Conservation (phyloP, 75 land plant species). For the Adiantum capillusveneris region DNA sequence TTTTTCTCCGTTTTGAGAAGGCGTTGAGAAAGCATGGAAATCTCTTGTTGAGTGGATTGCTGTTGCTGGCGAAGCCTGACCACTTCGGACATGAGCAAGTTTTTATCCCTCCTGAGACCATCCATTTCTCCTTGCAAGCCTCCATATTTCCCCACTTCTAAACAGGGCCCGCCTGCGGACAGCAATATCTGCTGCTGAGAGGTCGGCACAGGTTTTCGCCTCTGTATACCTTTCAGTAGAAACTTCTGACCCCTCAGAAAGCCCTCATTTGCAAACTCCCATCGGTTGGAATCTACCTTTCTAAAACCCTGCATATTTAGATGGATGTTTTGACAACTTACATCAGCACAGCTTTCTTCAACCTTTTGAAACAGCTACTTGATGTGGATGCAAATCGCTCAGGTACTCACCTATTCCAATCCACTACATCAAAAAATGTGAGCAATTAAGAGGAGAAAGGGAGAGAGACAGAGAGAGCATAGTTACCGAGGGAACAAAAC, state of each 20-base stretch:
- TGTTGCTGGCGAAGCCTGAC: constrained; percentile 38
- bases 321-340: too few relatives aligned
- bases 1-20: constrained; percentile 42
- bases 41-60: constrained; percentile 28
- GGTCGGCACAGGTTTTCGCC: constrained; percentile 63
- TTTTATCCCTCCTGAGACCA: constrained; percentile 42
- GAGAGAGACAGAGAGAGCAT: too few relatives aligned
- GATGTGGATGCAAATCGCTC: too few relatives aligned
- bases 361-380: too few relatives aligned
- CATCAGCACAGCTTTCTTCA: too few relatives aligned
- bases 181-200: constrained; percentile 41
- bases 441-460: too few relatives aligned
- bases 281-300: constrained; percentile 43
- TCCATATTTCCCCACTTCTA: constrained; percentile 33
- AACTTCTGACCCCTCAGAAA: constrained; percentile 39
- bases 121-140: constrained; percentile 70
- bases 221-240: constrained; percentile 60
- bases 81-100: constrained; percentile 34
- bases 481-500: too few relatives aligned
- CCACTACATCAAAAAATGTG: too few relatives aligned
- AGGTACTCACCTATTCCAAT: too few relatives aligned
- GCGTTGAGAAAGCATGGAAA: constrained; percentile 33
- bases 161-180: constrained; percentile 8
- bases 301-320: constrained; percentile 28
- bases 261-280: constrained; percentile 51